A percentile compares a stretch with the other conserved stretches of the same genome.
Evolutionary conservation across 805 yeast genomes (phyloP).

Genomic region (Yamadazyma ubonensis): DNA sequence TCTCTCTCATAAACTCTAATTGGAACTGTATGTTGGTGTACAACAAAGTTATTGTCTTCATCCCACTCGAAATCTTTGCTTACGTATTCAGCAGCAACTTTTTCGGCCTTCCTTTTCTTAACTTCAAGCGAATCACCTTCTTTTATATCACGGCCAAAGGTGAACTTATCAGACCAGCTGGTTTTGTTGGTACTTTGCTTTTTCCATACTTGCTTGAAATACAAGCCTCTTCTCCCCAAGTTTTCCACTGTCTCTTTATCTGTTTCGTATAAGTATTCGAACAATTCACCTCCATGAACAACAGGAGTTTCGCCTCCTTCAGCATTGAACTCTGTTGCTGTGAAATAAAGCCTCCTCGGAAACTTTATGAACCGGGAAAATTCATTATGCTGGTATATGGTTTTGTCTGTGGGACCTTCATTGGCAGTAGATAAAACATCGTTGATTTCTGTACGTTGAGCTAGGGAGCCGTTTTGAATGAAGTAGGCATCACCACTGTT

Average conservation of each 20-base stretch:
- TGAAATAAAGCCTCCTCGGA: constrained; percentile 19
- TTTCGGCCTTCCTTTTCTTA: constrained; percentile 25
- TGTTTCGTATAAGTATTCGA: constrained; percentile 16
- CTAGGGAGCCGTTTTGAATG: constrained; percentile 29
- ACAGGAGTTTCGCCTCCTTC: constrained; percentile 35
- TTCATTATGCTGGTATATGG: constrained; percentile 32
- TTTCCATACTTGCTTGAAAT: constrained; percentile 27
- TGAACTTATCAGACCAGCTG: constrained; percentile 28
- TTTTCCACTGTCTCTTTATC: constrained; percentile 22
- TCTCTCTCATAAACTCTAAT: constrained; percentile 8
- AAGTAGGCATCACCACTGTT: constrained; percentile 21
- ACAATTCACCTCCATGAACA: constrained; percentile 32
- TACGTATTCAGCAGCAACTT: constrained; percentile 19
- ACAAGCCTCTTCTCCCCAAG: constrained; percentile 22
- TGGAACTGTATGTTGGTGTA: constrained; percentile 26
- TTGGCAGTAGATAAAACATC: constrained; percentile 29
- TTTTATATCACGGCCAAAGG: constrained; percentile 28
- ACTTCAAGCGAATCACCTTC: constrained; percentile 22
- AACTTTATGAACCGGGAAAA: constrained; percentile 27
- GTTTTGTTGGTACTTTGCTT: constrained; percentile 10
- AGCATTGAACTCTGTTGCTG: constrained; percentile 8
- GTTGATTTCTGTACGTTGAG: constrained; percentile 23
- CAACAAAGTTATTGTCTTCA: constrained; percentile 22
- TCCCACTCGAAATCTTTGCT: constrained; percentile 27
- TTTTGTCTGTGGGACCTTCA: constrained; percentile 24